Percentiles rank a stretch among this genome's conserved stretches.
These are phyloP conservation scores for Juncus inflexus DNA, from an alignment of 176 grass and related monocot genomes.

Conservation along the genomic window DNA sequence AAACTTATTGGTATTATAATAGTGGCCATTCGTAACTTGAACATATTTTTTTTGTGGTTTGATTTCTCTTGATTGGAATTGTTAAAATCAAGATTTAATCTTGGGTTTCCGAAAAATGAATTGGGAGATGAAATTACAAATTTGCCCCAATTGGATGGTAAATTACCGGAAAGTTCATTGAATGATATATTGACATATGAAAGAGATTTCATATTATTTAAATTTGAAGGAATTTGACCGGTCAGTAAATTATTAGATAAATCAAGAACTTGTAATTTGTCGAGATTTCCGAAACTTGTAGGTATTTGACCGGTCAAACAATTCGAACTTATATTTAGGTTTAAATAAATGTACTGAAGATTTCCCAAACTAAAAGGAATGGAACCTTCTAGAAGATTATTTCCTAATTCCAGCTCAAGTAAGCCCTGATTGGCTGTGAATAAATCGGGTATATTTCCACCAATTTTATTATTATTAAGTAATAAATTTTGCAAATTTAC, in stretches of 20 bases:
- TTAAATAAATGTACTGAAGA: conserved; percentile 44
- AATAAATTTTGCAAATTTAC: conserved; percentile 38
- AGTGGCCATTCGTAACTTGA: conserved; percentile 24
- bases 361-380: conserved; percentile 46
- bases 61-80: conserved; percentile 1
- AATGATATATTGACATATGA: conserved; percentile 47
- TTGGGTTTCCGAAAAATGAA: conserved; percentile 38
- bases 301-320: conserved; percentile 42
- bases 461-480: conserved; percentile 43
- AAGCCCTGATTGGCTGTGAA: conserved; percentile 34
- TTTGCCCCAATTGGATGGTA: conserved; percentile 43
- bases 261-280: conserved; percentile 50
- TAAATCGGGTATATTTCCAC: conserved; percentile 39
- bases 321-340: conserved; percentile 56
- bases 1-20: conserved; percentile 23
- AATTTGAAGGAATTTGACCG: conserved; percentile 37
- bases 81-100: conserved; percentile 28
- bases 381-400: conserved; percentile 43
- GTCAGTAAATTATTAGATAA: conserved; percentile 42
- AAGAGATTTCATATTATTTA: conserved; percentile 51
- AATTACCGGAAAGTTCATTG: conserved; percentile 39
- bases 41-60: neutral
- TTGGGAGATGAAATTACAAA: conserved; percentile 17
- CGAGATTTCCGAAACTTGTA: conserved; percentile 43
- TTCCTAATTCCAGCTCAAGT: conserved; percentile 51